Percentiles rank a stretch among this genome's conserved stretches.
These are phyloP conservation scores for Diaporthe sp. DNA, from an alignment of 2,329 filamentous ascomycete species.

Conservation along the genomic window DNA sequence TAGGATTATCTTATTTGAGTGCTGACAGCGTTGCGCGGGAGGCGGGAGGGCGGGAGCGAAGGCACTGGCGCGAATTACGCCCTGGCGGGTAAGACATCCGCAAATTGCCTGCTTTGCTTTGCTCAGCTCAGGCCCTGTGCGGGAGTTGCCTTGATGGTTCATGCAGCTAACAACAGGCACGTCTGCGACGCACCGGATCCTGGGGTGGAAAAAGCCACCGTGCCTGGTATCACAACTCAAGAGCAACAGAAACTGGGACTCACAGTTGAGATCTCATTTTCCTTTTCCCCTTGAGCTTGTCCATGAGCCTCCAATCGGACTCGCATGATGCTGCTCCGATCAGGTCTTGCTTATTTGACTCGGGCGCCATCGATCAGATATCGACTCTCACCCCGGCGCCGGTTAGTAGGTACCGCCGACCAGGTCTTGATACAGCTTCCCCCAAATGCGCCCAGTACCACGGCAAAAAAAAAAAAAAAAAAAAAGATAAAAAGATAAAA, in stretches of 20 bases:
- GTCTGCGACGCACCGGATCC: neutral
- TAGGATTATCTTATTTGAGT: constrained; percentile 1
- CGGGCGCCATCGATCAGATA: constrained; percentile 1
- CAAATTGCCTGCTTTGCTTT: constrained; percentile 2
- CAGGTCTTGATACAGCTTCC: constrained; percentile 3
- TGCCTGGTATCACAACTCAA: neutral
- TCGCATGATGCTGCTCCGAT: neutral
- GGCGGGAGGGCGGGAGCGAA: constrained; percentile 1
- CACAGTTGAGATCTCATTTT: neutral
- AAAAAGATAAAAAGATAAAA: neutral
- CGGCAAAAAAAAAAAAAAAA: neutral
- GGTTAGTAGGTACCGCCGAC: constrained; percentile 4
- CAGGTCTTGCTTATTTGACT: neutral
- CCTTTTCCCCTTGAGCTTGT: neutral
- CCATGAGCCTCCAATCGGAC: constrained; percentile 5
- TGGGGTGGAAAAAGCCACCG: neutral
- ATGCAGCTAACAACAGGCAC: constrained; percentile 17
- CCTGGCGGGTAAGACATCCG: constrained; percentile 11
- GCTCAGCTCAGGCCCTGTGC: neutral
- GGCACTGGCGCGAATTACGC: neutral
- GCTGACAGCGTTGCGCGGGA: constrained; percentile 10
- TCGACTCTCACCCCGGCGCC: neutral
- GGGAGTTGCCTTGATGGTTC: constrained; percentile 6
- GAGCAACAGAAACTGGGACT: neutral
- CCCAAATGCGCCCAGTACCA: neutral